Evolutionary conservation across 768 basidiomycete genomes (phyloP).

Genomic region (Ramaria sp.): DNA sequence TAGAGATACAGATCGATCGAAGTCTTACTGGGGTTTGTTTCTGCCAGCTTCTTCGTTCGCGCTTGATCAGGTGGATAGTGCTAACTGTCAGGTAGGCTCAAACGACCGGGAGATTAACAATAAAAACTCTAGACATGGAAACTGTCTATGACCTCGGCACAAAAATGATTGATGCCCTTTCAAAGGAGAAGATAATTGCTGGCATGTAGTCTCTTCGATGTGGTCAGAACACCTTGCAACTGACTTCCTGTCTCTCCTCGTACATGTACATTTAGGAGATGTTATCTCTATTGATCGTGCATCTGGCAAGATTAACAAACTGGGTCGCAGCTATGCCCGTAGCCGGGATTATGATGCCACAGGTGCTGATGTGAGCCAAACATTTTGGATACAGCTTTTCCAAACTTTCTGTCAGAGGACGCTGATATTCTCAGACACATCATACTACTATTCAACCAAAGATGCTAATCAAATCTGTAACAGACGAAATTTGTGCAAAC

Average conservation of each 20-base stretch:
- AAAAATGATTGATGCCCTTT: slow-evolving; percentile 97
- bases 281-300: slow-evolving; percentile 97
- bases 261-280: slow-evolving; percentile 50
- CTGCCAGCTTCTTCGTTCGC: background rate
- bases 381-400: background rate
- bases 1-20: slow-evolving; percentile 97
- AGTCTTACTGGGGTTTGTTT: slow-evolving; percentile 83
- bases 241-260: background rate
- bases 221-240: background rate
- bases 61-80: background rate
- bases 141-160: slow-evolving; percentile 97
- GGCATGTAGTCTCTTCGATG: background rate
- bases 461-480: background rate
- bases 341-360: slow-evolving; percentile 98
- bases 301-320: slow-evolving; percentile 91
- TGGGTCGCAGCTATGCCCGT: slow-evolving; percentile 92
- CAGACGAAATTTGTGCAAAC: slow-evolving; percentile 98
- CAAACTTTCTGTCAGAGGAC: background rate
- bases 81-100: slow-evolving; percentile 54
- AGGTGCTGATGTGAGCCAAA: slow-evolving; percentile 83
- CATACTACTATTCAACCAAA: no score
- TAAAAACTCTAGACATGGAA: slow-evolving; percentile 99
- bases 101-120: slow-evolving; percentile 93
- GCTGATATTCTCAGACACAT: no score
- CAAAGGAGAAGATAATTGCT: slow-evolving; percentile 88